A percentile compares a stretch with the other conserved stretches of the same genome.
These are phyloP conservation scores for Stereocaulon alpinum DNA, from an alignment of 495 filamentous ascomycete species.

Conservation along the genomic window DNA sequence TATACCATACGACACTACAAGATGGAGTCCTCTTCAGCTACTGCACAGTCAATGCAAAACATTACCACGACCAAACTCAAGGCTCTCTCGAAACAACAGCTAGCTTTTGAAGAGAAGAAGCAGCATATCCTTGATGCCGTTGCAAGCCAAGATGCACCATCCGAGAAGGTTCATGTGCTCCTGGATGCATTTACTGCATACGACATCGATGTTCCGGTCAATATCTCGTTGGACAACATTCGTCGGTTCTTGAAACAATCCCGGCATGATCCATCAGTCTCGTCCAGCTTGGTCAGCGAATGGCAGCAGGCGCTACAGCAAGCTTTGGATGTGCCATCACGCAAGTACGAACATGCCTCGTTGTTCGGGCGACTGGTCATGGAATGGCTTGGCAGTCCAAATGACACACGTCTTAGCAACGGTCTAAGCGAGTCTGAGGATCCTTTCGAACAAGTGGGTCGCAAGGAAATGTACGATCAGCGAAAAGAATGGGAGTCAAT, in stretches of 20 bases:
- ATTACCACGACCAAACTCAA: slow-evolving; percentile 14
- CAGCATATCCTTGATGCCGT: slow-evolving; percentile 4
- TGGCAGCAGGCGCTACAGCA: slow-evolving; percentile 37
- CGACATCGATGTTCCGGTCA: not conserved
- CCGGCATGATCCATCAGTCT: slow-evolving; percentile 33
- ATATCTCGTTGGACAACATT: slow-evolving; percentile 24
- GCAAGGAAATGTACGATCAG: slow-evolving; percentile 41
- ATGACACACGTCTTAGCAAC: slow-evolving; percentile 5
- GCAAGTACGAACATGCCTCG: slow-evolving; percentile 43
- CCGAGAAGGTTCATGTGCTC: slow-evolving; percentile 3
- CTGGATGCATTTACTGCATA: slow-evolving; percentile 8
- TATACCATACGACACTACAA: not conserved
- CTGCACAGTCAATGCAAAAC: slow-evolving; percentile 12
- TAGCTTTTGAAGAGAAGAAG: slow-evolving; percentile 8
- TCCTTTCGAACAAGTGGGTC: slow-evolving; percentile 34
- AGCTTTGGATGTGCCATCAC: slow-evolving; percentile 37
- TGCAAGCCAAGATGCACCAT: not conserved
- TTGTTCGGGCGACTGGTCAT: slow-evolving; percentile 48
- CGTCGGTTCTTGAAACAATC: slow-evolving; percentile 34
- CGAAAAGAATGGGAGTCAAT: slow-evolving; percentile 31
- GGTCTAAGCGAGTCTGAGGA: slow-evolving; percentile 6
- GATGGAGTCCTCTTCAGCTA: slow-evolving; percentile 14
- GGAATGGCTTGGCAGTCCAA: slow-evolving; percentile 40
- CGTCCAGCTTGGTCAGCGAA: slow-evolving; percentile 24
- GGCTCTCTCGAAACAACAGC: slow-evolving; percentile 3